Percentiles rank a stretch among this genome's conserved stretches.
Evolutionary conservation across 345 rosid genomes (phyloP).

Genomic region (Brassica napus): DNA sequence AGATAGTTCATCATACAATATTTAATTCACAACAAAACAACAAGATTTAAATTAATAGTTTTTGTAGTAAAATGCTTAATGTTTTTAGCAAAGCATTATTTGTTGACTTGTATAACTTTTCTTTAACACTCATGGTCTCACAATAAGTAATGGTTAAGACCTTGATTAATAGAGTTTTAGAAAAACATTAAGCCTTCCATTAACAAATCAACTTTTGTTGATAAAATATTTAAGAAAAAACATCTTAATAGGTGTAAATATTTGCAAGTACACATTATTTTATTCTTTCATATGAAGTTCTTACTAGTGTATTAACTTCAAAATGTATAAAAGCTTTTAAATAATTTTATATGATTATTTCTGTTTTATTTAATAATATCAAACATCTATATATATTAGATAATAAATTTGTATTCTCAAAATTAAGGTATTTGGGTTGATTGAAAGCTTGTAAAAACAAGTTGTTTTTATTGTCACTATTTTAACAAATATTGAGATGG

Average conservation of each 20-base stretch:
- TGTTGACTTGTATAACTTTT: neutral
- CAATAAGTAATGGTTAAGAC: neutral
- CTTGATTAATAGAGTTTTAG: neutral
- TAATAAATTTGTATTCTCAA: neutral
- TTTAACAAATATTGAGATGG: slow-evolving; percentile 8
- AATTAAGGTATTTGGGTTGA: neutral
- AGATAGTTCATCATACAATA: slow-evolving; percentile 16
- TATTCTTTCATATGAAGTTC: neutral
- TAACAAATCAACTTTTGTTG: neutral
- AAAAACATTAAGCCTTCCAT: neutral
- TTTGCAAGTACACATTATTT: neutral
- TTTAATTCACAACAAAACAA: slow-evolving; percentile 5
- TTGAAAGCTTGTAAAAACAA: neutral
- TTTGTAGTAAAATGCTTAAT: neutral
- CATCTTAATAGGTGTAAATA: neutral
- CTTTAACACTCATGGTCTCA: neutral
- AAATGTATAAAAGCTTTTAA: neutral
- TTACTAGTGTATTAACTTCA: neutral
- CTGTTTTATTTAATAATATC: neutral
- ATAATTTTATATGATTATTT: neutral
- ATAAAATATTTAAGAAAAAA: neutral
- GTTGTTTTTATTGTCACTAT: neutral
- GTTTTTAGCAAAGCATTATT: neutral
- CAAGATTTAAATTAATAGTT: neutral
- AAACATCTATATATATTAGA: neutral